Conservation (phyloP, 768 basidiomycete genomes). For the Tricholoma sp. region DNA sequence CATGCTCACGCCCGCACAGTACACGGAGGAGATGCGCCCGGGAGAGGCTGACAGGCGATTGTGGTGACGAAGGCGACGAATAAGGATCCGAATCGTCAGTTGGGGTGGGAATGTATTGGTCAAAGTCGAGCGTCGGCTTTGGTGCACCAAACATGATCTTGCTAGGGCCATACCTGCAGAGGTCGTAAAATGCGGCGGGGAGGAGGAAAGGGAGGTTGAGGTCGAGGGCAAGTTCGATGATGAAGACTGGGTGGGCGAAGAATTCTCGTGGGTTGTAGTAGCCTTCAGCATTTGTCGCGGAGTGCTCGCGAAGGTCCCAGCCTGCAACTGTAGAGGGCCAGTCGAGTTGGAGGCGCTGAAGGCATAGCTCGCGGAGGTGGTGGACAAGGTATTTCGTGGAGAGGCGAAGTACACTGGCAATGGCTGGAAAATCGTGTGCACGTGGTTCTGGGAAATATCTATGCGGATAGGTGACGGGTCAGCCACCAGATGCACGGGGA, state of each 20-base stretch:
- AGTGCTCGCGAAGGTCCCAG: slow-evolving; percentile 66
- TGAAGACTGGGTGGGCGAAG: slow-evolving; percentile 63
- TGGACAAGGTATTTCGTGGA: slow-evolving; percentile 75
- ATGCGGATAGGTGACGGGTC: background rate
- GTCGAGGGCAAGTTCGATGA: slow-evolving; percentile 65
- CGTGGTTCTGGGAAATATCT: slow-evolving; percentile 55
- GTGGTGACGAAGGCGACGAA: slow-evolving; percentile 18
- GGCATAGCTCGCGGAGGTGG: slow-evolving; percentile 55
- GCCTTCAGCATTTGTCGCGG: slow-evolving; percentile 43
- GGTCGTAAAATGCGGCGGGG: slow-evolving; percentile 70
- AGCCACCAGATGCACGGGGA: background rate
- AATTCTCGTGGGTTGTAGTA: slow-evolving; percentile 55
- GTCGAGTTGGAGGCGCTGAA: slow-evolving; percentile 52
- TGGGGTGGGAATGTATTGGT: slow-evolving; percentile 15
- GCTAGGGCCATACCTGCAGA: slow-evolving; percentile 68
- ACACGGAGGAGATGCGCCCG: slow-evolving; percentile 29
- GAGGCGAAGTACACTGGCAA: slow-evolving; percentile 64
- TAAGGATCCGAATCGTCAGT: slow-evolving; percentile 22
- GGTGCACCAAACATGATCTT: slow-evolving; percentile 55
- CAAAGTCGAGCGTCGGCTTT: slow-evolving; percentile 26
- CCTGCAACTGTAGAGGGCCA: slow-evolving; percentile 64
- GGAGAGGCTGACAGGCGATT: slow-evolving; percentile 16
- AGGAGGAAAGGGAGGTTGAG: slow-evolving; percentile 53
- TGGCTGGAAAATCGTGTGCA: slow-evolving; percentile 49
- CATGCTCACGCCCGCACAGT: slow-evolving; percentile 59